Evolutionary conservation across 1,284 basidiomycete genomes (phyloP).

Genomic region (Cryptococcus amylolentus): DNA sequence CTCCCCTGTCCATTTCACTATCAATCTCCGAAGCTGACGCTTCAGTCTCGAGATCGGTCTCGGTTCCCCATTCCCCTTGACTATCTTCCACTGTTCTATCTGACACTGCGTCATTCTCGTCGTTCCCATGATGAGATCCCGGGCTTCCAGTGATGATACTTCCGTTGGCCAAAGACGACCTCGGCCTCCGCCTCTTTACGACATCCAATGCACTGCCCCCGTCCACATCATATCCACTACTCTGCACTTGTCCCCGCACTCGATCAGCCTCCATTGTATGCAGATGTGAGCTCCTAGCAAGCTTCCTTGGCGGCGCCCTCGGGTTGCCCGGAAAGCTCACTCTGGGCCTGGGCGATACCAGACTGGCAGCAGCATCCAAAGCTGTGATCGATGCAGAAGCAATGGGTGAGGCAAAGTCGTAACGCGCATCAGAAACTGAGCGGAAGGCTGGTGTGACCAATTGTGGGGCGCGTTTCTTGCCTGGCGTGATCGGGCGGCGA

Average conservation of each 20-base stretch:
- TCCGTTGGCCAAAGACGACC: not conserved
- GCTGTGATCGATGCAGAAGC: not conserved
- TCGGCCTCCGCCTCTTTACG: not conserved
- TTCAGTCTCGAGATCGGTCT: constrained; percentile 9
- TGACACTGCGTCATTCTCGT: not conserved
- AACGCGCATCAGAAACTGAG: constrained; percentile 15
- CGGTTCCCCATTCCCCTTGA: constrained; percentile 19
- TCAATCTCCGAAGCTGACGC: constrained; percentile 13
- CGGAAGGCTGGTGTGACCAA: constrained; percentile 8
- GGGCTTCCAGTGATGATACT: not conserved
- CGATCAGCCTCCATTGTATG: constrained; percentile 34
- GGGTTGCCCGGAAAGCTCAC: not conserved
- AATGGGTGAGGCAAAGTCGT: not conserved
- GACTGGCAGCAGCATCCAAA: not conserved
- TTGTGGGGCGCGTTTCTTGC: constrained; percentile 10
- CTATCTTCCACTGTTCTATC: constrained; percentile 10
- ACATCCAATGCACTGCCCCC: not conserved
- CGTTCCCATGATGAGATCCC: not conserved
- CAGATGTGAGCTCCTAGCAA: constrained; percentile 39
- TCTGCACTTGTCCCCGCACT: constrained; percentile 2
- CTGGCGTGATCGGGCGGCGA: constrained; percentile 2
- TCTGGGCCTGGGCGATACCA: not conserved
- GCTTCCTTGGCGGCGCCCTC: constrained; percentile 5
- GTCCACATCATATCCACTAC: too few relatives aligned
- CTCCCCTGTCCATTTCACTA: constrained; percentile 2